Evolutionary conservation across 352 stramenopile genomes (phyloP).

Genomic region (Globisporangium apiculatum): DNA sequence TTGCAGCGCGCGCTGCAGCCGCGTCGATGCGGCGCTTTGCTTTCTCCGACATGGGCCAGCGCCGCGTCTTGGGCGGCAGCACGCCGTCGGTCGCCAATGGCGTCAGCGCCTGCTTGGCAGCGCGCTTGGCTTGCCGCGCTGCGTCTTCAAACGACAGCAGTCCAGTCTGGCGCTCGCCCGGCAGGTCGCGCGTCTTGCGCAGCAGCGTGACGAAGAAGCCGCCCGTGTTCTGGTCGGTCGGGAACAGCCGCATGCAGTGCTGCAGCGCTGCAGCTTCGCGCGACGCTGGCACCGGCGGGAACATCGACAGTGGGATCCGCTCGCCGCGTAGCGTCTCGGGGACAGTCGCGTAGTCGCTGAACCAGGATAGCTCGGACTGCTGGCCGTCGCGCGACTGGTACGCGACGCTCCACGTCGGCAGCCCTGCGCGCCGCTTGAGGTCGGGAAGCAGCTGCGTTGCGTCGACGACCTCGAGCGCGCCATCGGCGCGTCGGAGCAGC

Average conservation of each 20-base stretch:
- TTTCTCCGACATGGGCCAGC: constrained; percentile 32
- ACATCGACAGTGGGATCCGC: constrained; percentile 73
- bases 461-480: constrained; percentile 87
- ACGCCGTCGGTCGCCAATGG: constrained; percentile 18
- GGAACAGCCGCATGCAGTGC: constrained; percentile 90
- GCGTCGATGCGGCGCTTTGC: constrained; percentile 16
- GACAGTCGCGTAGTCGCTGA: constrained; percentile 43
- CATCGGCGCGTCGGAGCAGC: constrained; percentile 85
- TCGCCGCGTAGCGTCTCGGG: constrained; percentile 49
- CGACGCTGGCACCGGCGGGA: constrained; percentile 56
- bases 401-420: constrained; percentile 52
- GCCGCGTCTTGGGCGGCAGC: constrained; percentile 22
- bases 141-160: constrained; percentile 38
- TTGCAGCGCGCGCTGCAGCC: constrained; percentile 6
- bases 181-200: constrained; percentile 53
- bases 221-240: constrained; percentile 96
- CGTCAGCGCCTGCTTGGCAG: constrained; percentile 20
- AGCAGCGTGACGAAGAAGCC: constrained; percentile 98
- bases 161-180: constrained; percentile 24
- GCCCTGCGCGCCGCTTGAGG: constrained; percentile 37
- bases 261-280: constrained; percentile 52
- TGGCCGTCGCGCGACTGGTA: constrained; percentile 50
- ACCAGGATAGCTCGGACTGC: constrained; percentile 35
- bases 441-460: constrained; percentile 38
- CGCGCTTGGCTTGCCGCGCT: constrained; percentile 8